phyloP scores from a whole-genome alignment of 2,329 filamentous ascomycete genomes.

The Epichloe festucae region DNA sequence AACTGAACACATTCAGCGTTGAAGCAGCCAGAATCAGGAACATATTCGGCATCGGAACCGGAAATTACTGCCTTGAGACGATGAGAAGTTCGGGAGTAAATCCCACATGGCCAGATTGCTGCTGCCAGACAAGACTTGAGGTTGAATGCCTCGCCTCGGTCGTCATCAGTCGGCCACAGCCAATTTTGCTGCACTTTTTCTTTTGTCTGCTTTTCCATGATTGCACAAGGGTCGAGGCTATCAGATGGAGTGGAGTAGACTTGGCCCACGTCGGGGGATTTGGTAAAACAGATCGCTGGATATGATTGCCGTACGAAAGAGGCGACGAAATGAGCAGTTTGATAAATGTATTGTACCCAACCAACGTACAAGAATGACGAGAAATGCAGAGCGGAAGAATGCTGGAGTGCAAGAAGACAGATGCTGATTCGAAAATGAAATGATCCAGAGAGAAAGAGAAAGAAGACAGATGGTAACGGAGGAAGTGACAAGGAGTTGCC shows the following conservation, averaged over 20 bases:
- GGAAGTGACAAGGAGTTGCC: not conserved
- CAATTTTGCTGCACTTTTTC: conserved; percentile 7
- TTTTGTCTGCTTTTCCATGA: conserved; percentile 11
- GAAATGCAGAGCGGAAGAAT: not conserved
- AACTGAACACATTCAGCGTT: conserved; percentile 14
- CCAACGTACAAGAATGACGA: not conserved
- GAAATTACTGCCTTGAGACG: conserved; percentile 12
- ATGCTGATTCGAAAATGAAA: not conserved
- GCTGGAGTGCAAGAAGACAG: not conserved
- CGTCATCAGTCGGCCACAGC: conserved; percentile 8
- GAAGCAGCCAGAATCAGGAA: conserved; percentile 8
- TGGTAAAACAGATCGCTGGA: not conserved
- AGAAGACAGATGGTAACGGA: not conserved
- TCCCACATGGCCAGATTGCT: conserved; percentile 13
- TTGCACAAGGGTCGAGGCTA: conserved; percentile 4
- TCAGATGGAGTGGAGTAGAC: conserved; percentile 4
- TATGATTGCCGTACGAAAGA: not conserved
- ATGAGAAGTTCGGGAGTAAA: conserved; percentile 16
- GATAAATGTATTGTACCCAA: not conserved
- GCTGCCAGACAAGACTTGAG: conserved; percentile 6
- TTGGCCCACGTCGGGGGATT: conserved; percentile 9
- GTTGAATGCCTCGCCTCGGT: not conserved
- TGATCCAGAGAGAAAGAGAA: not conserved
- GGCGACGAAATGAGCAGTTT: not conserved
- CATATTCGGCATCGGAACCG: conserved; percentile 9